These are phyloP conservation scores for Haplographium delicatum DNA, from an alignment of 495 filamentous ascomycete species.

Conservation along the genomic window DNA sequence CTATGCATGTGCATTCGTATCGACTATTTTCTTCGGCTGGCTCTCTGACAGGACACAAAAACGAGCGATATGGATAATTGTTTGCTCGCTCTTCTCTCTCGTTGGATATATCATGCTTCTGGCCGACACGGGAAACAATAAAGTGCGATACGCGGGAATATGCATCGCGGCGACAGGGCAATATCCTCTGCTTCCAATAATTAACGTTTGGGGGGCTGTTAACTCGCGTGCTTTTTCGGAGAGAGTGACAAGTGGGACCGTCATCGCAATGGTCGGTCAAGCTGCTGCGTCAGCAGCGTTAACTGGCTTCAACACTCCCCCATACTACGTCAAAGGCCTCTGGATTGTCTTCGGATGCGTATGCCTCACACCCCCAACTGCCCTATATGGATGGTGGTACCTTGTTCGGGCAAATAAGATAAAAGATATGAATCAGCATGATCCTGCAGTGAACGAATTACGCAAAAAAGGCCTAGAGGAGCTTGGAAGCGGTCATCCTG, in stretches of 20 bases:
- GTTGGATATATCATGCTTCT: not conserved
- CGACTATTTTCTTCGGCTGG: slow-evolving; percentile 70
- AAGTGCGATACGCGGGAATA: not conserved
- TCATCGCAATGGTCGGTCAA: not conserved
- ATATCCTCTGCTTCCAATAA: not conserved
- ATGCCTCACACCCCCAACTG: not conserved
- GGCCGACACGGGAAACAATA: not conserved
- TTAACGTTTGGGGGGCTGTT: not conserved
- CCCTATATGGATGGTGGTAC: not conserved
- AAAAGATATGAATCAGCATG: not conserved
- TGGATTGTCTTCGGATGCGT: not conserved
- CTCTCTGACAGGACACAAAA: slow-evolving; percentile 55
- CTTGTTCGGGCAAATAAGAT: not conserved
- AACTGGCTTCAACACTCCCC: not conserved
- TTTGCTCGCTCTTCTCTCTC: not conserved
- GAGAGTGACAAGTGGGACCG: not conserved
- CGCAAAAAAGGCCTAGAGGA: not conserved
- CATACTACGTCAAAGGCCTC: not conserved
- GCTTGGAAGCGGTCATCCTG: not conserved
- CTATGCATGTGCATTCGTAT: slow-evolving; percentile 69
- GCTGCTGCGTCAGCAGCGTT: not conserved
- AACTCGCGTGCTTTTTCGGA: not conserved
- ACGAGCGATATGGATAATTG: not conserved
- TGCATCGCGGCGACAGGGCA: not conserved
- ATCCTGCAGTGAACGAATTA: not conserved